Evolutionary conservation across 805 yeast species (phyloP), one percentile per base, ranked within the genome.

Genomic region (Metschnikowia anglica): DNA sequence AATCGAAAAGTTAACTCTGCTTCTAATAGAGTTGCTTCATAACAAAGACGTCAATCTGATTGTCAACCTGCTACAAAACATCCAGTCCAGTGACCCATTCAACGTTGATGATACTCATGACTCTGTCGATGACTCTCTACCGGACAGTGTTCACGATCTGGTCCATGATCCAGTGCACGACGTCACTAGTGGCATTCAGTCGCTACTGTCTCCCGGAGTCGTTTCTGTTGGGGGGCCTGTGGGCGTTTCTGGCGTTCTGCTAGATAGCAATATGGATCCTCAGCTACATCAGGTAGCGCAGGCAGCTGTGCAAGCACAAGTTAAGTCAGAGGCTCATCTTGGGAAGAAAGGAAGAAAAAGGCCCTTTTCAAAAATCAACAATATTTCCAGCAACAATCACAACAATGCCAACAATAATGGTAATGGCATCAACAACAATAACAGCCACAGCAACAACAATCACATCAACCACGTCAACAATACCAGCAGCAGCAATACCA

Each of bases 221-320:
- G 52, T 46, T 7, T 21, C 39, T 10, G 49, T 45, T 9, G 44
- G 46, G 1, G 45, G 44, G n/a, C 24, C 44, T 5, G 47, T 32
- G 18, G 39, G 34, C 5, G 49, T 47, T 2, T 20, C 37, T 19
- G 36, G 36, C 21, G 43, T 49, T 9, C 47, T 41, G 43, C 43
- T 48, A 10, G 72, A 65, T 19, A 61, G 65, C 27, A 65, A 62
- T 40, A 66, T 69, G 66, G 73, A 69, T 52, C 73, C 73, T 3
- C 71, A 64, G 28, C 58, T 69, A 26, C 73, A 67, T 34, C 65
- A 62, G 40, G 70, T 66, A 28, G 71, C 71, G 2, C 68, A 57
- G 29, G 72, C 69, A 6, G 69, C 71, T 1, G 70, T 61, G 3
- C 67, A 60, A 16, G 65, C 62, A 1, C 67, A 60, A 43, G 55